Evolutionary conservation across 805 yeast species (phyloP), one percentile per base, ranked within the genome.

Genomic region (Myxozyma melibiosi): DNA sequence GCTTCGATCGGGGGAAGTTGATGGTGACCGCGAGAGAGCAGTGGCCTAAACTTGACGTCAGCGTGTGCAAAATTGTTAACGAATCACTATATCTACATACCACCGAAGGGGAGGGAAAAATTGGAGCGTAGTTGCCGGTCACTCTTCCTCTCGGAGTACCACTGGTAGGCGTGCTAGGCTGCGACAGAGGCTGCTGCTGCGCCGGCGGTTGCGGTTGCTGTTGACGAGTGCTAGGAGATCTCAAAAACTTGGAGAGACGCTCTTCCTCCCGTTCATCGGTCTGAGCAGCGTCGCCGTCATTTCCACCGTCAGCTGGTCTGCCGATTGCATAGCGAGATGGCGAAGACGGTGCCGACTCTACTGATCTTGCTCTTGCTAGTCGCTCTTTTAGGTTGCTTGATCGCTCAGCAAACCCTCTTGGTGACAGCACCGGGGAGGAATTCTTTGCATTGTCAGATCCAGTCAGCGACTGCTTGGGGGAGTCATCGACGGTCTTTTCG

Each of bases 211-310:
- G 31, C 49, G 9, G 27, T 6, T 11, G 6, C 25, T 13, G 3
- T 7, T 22, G 16, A 3, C 43, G 37, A 14, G 35, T 47, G 30
- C 45, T 33, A 2, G 54, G 41, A 1, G 55, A 33, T 30, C 58
- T 14, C 46, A 57, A 13, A 14, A 57, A 57, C 30, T 53, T 57
- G 8, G 58, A 57, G 28, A 57, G 22, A 9, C 62, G 53, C 44
- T 57, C 58, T 38, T 57, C 62, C 28, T 57, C 62, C 4, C 58
- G 51, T 30, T 39, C 52, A 27, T 55, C 51, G 5, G 51, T 46
- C 2, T 24, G 11, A n/a, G 22, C 42, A 7, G 27, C 34, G 13
- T 30, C 11, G 33, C 33, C 11, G 33, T 7, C 33, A n/a, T 9
- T 30, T 18, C 18, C 3, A 13, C 22, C 18, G 24, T 33, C 40